phyloP scores from a whole-genome alignment of 2,329 filamentous ascomycete genomes.

The Fusarium albosuccineum region DNA sequence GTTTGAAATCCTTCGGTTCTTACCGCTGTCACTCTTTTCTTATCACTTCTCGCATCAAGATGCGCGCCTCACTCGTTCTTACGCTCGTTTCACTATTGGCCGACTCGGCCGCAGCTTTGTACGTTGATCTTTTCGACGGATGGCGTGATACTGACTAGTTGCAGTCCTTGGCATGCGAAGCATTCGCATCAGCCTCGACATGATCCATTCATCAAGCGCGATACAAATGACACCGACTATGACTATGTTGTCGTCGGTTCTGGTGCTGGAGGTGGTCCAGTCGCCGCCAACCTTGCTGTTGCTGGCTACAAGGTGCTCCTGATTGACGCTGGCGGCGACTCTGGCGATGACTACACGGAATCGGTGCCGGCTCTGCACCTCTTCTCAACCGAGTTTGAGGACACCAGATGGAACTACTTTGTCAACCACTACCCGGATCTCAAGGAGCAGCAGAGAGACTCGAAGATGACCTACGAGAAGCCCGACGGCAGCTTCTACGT shows the following conservation, averaged over 20 bases:
- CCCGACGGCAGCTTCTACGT: conserved; percentile 52
- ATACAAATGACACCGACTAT: conserved; percentile 50
- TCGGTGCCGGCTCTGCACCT: conserved; percentile 47
- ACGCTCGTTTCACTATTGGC: conserved; percentile 28
- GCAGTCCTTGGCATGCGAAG: neutral
- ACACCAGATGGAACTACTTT: conserved; percentile 68
- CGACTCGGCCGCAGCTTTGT: conserved; percentile 24
- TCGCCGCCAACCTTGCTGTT: conserved; percentile 67
- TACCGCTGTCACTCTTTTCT: conserved; percentile 2
- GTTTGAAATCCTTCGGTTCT: conserved; percentile 1
- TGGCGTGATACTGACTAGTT: neutral
- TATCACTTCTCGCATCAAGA: conserved; percentile 17
- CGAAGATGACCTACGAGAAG: conserved; percentile 60
- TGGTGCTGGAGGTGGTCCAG: conserved; percentile 67
- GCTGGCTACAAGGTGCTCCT: conserved; percentile 69
- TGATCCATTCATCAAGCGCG: conserved; percentile 29
- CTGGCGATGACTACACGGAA: conserved; percentile 53
- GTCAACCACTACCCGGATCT: conserved; percentile 70
- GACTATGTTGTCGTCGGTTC: conserved; percentile 73
- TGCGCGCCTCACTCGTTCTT: conserved; percentile 29
- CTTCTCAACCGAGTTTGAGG: conserved; percentile 45
- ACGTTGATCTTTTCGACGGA: neutral
- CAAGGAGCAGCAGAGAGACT: conserved; percentile 58
- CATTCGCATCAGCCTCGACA: conserved; percentile 5
- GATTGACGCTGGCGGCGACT: conserved; percentile 70